Evolutionary conservation across 1,284 basidiomycete genomes (phyloP).

Genomic region (Boletellus dicymbophilus): DNA sequence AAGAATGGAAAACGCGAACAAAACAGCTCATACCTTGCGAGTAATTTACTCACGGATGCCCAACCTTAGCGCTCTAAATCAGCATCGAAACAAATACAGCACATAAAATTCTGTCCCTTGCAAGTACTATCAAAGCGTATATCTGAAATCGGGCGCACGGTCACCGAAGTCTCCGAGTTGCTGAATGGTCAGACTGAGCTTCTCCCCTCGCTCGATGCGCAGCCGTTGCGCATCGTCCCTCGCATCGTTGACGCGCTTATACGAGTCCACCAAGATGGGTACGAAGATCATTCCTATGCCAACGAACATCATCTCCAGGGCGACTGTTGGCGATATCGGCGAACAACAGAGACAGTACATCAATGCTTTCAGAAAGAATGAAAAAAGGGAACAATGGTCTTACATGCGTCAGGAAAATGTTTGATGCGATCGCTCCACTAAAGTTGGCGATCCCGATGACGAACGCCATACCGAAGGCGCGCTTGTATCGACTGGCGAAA

Average conservation of each 20-base stretch:
- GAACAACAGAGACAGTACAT: not conserved
- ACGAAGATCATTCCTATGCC: constrained; percentile 59
- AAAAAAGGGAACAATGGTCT: constrained; percentile 38
- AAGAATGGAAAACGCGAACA: too few species aligned
- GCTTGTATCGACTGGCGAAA: constrained; percentile 49
- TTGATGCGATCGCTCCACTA: constrained; percentile 40
- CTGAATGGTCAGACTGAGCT: constrained; percentile 11
- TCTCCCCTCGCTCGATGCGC: constrained; percentile 34
- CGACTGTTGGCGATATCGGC: too few species aligned
- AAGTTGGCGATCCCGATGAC: constrained; percentile 47
- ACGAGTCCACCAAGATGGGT: constrained; percentile 49
- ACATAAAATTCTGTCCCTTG: too few species aligned
- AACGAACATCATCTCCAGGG: constrained; percentile 65
- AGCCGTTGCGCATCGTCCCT: constrained; percentile 39
- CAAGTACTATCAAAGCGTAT: constrained; percentile 58
- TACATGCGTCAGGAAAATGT: constrained; percentile 63
- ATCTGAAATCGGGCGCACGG: constrained; percentile 64
- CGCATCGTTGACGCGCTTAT: constrained; percentile 55
- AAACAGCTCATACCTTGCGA: too few species aligned
- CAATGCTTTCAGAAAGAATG: not conserved
- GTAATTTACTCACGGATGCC: too few species aligned
- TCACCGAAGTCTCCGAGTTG: constrained; percentile 52
- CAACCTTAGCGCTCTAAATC: too few species aligned
- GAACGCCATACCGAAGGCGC: constrained; percentile 46
- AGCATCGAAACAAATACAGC: too few species aligned